phyloP scores from a whole-genome alignment of 2,329 filamentous ascomycete species.

The Graphiopsis chlorocephala region DNA sequence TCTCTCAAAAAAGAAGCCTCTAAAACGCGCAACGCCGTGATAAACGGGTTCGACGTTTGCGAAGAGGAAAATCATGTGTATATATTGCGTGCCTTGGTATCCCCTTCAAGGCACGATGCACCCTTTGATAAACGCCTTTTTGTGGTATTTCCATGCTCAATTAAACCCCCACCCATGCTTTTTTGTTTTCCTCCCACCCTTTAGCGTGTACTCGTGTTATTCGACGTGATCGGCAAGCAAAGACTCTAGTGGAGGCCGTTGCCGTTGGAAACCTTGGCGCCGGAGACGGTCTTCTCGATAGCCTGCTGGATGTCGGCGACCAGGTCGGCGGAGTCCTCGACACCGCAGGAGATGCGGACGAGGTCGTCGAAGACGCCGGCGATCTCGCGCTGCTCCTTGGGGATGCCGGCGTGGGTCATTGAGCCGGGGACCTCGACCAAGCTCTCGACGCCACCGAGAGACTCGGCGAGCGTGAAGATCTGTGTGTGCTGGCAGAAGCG shows the following conservation, averaged over 20 bases:
- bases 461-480: conserved; percentile 92
- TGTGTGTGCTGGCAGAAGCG: conserved; percentile 86
- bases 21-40: background rate
- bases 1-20: background rate
- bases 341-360: conserved; percentile 86
- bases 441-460: conserved; percentile 85
- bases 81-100: conserved; percentile 1
- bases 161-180: background rate
- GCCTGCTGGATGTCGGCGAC: conserved; percentile 63
- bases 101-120: conserved; percentile 13
- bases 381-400: conserved; percentile 81
- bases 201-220: background rate
- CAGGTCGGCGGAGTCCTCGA: conserved; percentile 80
- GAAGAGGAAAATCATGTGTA: background rate
- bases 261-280: conserved; percentile 47
- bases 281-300: conserved; percentile 69
- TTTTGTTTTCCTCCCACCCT: background rate
- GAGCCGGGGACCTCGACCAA: conserved; percentile 87
- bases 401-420: conserved; percentile 98
- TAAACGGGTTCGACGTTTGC: background rate
- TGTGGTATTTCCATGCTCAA: background rate
- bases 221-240: background rate
- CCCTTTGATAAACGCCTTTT: background rate
- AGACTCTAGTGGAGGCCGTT: conserved; percentile 10
- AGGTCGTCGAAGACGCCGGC: conserved; percentile 95